Percentiles rank a stretch among this genome's conserved stretches.
Evolutionary conservation across 768 basidiomycete genomes (phyloP).

Genomic region (Macrocybe gigantea): DNA sequence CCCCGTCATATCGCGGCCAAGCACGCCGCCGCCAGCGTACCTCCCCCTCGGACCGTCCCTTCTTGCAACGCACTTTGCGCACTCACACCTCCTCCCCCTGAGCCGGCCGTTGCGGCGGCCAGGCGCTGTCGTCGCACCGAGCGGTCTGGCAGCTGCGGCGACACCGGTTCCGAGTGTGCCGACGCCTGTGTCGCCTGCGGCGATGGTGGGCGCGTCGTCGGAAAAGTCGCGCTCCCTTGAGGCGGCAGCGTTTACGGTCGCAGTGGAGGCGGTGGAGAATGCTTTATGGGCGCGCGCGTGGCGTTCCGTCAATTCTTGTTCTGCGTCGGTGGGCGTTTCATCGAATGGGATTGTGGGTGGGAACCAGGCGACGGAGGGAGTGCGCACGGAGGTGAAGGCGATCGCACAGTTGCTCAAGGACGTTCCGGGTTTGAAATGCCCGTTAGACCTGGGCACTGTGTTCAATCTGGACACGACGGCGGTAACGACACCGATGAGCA

Average conservation of each 20-base stretch:
- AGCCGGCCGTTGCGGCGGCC: conserved; percentile 57
- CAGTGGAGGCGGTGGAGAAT: conserved; percentile 72
- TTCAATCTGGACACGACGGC: conserved; percentile 21
- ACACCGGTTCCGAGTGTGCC: conserved; percentile 46
- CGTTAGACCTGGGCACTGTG: conserved; percentile 36
- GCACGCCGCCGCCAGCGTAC: conserved; percentile 67
- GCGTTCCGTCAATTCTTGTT: conserved; percentile 30
- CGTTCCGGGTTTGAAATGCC: conserved; percentile 30
- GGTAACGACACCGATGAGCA: background rate
- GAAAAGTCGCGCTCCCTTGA: conserved; percentile 68
- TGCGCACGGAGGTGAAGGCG: conserved; percentile 55
- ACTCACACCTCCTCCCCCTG: conserved; percentile 54
- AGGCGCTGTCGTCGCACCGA: conserved; percentile 42
- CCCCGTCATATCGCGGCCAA: conserved; percentile 42
- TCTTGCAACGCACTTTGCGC: conserved; percentile 63
- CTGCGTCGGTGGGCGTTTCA: background rate
- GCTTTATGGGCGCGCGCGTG: conserved; percentile 63
- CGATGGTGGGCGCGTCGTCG: conserved; percentile 52
- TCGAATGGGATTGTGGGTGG: conserved; percentile 6
- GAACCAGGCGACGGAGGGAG: conserved; percentile 20
- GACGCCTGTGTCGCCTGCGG: conserved; percentile 82
- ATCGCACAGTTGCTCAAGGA: conserved; percentile 36
- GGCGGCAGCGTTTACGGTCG: conserved; percentile 55
- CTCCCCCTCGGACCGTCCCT: conserved; percentile 67
- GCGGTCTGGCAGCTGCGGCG: conserved; percentile 29